Evolutionary conservation across 352 stramenopile species (phyloP).

Genomic region (Globisporangium paroecandrum): DNA sequence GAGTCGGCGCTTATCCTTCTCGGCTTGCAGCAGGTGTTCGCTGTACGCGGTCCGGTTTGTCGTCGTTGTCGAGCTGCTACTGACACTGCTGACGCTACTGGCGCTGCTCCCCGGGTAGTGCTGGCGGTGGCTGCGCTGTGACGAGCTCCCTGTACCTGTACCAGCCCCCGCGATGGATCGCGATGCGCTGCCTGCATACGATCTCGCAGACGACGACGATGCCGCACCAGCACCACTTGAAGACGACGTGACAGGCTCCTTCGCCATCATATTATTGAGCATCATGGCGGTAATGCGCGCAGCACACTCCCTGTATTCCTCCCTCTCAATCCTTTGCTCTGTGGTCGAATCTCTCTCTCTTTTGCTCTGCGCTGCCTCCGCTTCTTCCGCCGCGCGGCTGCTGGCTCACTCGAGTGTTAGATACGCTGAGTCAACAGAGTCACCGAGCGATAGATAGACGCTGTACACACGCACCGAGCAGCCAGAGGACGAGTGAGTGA

Average conservation of each 20-base stretch:
- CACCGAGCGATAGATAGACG: not conserved
- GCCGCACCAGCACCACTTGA: not conserved
- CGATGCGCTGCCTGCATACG: constrained; percentile 8
- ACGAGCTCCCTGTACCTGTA: not conserved
- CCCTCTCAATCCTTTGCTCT: not conserved
- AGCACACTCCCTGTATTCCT: not conserved
- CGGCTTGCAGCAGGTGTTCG: not conserved
- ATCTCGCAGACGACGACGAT: not conserved
- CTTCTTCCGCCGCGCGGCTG: not conserved
- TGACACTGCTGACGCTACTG: constrained; percentile 18
- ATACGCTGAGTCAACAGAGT: not conserved
- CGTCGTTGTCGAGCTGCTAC: constrained; percentile 16
- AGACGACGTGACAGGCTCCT: not conserved
- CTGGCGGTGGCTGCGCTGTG: constrained; percentile 8
- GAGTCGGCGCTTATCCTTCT: constrained; percentile 12
- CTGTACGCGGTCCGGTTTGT: constrained; percentile 12
- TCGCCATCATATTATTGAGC: constrained; percentile 9
- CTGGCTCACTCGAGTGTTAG: not conserved
- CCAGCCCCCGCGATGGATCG: constrained; percentile 1
- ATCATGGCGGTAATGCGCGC: constrained; percentile 4
- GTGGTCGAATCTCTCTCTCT: not conserved
- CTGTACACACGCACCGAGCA: not conserved
- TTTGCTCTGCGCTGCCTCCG: not conserved
- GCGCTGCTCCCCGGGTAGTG: constrained; percentile 11
- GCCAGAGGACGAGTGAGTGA: not conserved